Conservation (phyloP, 2,329 filamentous ascomycete species). For the Didymella pomorum region DNA sequence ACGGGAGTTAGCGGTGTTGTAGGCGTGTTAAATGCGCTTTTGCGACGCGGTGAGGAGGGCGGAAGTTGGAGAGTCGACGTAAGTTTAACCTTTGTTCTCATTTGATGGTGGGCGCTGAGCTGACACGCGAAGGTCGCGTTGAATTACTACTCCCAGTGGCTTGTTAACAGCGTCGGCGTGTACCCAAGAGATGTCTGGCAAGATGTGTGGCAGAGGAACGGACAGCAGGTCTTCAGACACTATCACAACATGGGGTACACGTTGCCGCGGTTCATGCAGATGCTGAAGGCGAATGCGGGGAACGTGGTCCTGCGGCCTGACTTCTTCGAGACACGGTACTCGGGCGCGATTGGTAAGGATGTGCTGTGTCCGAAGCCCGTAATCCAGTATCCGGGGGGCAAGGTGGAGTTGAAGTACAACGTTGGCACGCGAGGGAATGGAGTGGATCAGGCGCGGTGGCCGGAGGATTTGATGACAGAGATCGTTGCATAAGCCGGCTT, state of each 20-base stretch:
- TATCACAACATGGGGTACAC: constrained; percentile 58
- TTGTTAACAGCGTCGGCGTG: constrained; percentile 42
- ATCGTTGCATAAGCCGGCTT: constrained; percentile 36
- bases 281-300: constrained; percentile 52
- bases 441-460: constrained; percentile 59
- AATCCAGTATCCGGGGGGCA: constrained; percentile 46
- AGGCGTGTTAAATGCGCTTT: constrained; percentile 54
- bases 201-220: constrained; percentile 57
- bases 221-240: constrained; percentile 59
- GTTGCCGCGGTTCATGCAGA: constrained; percentile 53
- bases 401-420: constrained; percentile 54
- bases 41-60: constrained; percentile 51
- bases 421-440: constrained; percentile 62
- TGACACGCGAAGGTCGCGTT: constrained; percentile 36
- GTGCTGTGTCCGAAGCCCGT: constrained; percentile 57
- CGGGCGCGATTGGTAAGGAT: constrained; percentile 49
- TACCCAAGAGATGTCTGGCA: constrained; percentile 57
- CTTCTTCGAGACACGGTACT: constrained; percentile 59
- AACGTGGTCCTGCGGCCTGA: constrained; percentile 55
- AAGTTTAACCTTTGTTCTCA: constrained; percentile 25
- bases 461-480: constrained; percentile 54
- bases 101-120: not conserved
- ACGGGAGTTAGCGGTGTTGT: constrained; percentile 55
- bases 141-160: constrained; percentile 51
- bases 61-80: constrained; percentile 55